Percentiles rank a stretch among this genome's conserved stretches.
These are phyloP conservation scores for Plectosphaerella cucumerina DNA, from an alignment of 2,329 filamentous ascomycete genomes.

Conservation along the genomic window DNA sequence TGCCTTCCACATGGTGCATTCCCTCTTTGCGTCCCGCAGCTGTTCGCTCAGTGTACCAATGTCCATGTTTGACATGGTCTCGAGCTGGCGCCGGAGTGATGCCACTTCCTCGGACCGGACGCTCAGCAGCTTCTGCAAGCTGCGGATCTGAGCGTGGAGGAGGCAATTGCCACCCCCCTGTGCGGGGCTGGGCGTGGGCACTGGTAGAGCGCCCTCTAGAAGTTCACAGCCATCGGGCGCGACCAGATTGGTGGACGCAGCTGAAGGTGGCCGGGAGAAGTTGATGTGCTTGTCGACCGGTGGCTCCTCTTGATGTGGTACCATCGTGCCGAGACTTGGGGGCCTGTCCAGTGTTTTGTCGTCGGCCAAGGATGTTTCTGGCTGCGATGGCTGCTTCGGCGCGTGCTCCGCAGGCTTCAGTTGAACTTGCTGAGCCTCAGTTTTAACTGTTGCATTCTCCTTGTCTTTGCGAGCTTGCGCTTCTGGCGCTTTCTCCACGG, in stretches of 20 bases:
- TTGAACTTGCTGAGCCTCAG: background rate
- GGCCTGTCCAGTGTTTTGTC: constrained; percentile 15
- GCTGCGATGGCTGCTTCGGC: constrained; percentile 13
- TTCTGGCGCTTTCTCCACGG: constrained; percentile 11
- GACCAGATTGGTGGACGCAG: constrained; percentile 14
- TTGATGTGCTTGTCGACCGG: constrained; percentile 33
- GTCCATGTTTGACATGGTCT: constrained; percentile 36
- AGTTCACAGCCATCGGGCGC: background rate
- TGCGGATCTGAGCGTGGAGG: constrained; percentile 44
- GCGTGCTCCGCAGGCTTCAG: constrained; percentile 6
- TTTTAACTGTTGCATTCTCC: background rate
- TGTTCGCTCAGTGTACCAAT: constrained; percentile 44
- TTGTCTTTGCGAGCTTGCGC: constrained; percentile 10
- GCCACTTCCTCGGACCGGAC: constrained; percentile 39
- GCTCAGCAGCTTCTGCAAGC: constrained; percentile 43
- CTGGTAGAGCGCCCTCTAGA: background rate
- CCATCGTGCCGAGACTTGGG: constrained; percentile 32
- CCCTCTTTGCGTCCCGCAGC: constrained; percentile 36
- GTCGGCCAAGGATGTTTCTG: constrained; percentile 7
- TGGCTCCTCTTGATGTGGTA: constrained; percentile 29
- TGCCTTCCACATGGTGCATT: constrained; percentile 46
- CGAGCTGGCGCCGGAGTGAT: constrained; percentile 41
- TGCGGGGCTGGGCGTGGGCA: constrained; percentile 14
- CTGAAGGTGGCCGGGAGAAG: constrained; percentile 26
- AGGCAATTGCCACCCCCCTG: constrained; percentile 24